A percentile compares a stretch with the other conserved stretches of the same genome.
Conservation (phyloP, 306 rosid genomes). For the Gastrolobium bilobum region DNA sequence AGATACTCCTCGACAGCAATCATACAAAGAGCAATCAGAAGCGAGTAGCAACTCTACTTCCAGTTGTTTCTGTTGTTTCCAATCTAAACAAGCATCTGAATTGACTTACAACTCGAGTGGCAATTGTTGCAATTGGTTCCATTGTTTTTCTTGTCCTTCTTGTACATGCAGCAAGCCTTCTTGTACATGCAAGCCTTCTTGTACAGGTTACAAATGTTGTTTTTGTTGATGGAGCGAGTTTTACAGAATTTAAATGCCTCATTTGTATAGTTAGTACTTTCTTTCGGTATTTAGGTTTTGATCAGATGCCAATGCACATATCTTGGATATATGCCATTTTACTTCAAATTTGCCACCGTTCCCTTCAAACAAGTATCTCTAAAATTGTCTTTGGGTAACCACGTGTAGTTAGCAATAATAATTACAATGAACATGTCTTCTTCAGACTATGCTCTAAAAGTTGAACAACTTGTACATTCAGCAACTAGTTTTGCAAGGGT, state of each 20-base stretch:
- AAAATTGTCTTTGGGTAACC: background rate
- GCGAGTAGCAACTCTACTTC: slow-evolving; percentile 22
- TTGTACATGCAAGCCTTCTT: background rate
- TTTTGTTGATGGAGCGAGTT: slow-evolving; percentile 48
- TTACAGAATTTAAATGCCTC: slow-evolving; percentile 35
- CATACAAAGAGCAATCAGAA: slow-evolving; percentile 32
- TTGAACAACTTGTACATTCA: background rate
- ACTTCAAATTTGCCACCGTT: slow-evolving; percentile 22
- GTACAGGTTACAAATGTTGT: slow-evolving; percentile 48
- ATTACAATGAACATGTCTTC: background rate
- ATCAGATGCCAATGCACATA: slow-evolving; percentile 39
- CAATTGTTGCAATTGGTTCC: slow-evolving; percentile 41
- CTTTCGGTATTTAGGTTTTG: slow-evolving; percentile 48
- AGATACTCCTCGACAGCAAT: slow-evolving; percentile 32
- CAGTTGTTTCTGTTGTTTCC: slow-evolving; percentile 48
- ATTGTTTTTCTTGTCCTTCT: slow-evolving; percentile 49
- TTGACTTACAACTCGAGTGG: slow-evolving; percentile 30
- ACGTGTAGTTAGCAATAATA: background rate
- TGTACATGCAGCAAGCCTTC: slow-evolving; percentile 3
- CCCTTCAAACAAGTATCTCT: slow-evolving; percentile 34
- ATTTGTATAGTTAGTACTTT: slow-evolving; percentile 33
- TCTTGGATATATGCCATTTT: slow-evolving; percentile 31
- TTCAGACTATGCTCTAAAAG: background rate
- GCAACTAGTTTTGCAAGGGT: background rate
- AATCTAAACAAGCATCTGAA: slow-evolving; percentile 36